These are phyloP conservation scores for Dissoconium aciculare DNA, from an alignment of 2,329 filamentous ascomycete species.

Conservation along the genomic window DNA sequence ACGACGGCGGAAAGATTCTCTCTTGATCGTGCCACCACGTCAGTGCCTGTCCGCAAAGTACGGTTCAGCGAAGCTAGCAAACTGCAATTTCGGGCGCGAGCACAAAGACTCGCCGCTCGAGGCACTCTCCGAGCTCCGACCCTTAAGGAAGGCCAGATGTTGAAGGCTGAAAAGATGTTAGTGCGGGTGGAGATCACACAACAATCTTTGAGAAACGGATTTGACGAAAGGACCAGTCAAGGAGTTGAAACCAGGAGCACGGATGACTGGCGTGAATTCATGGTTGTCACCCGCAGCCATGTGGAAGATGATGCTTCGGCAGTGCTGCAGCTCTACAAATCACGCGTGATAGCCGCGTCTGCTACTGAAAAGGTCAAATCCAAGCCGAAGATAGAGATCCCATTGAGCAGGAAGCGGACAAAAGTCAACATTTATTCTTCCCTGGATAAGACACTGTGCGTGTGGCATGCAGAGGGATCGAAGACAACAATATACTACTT, in stretches of 20 bases:
- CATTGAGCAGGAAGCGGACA: conserved; percentile 37
- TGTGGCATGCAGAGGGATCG: conserved; percentile 41
- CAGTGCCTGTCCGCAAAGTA: conserved; percentile 11
- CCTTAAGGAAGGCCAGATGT: conserved; percentile 42
- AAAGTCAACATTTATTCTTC: conserved; percentile 50
- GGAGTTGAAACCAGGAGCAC: conserved; percentile 42
- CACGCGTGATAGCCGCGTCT: conserved; percentile 38
- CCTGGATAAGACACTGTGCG: conserved; percentile 51
- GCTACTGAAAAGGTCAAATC: conserved; percentile 39
- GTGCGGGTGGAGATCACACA: conserved; percentile 42
- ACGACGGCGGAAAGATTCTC: conserved; percentile 3
- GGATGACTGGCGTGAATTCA: conserved; percentile 53
- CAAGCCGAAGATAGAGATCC: conserved; percentile 43
- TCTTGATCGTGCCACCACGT: conserved; percentile 3
- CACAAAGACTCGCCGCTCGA: conserved; percentile 17
- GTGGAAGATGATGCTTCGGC: conserved; percentile 35
- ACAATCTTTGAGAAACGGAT: conserved; percentile 41
- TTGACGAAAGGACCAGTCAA: conserved; percentile 47
- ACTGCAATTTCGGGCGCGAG: conserved; percentile 18
- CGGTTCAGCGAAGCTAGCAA: conserved; percentile 20
- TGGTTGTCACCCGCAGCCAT: conserved; percentile 45
- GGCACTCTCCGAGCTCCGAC: conserved; percentile 20
- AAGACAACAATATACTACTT: conserved; percentile 49
- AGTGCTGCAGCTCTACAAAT: conserved; percentile 22
- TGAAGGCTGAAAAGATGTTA: conserved; percentile 56